phyloP scores from a whole-genome alignment of 805 yeast species.

The Wickerhamomyces sydowiorum region DNA sequence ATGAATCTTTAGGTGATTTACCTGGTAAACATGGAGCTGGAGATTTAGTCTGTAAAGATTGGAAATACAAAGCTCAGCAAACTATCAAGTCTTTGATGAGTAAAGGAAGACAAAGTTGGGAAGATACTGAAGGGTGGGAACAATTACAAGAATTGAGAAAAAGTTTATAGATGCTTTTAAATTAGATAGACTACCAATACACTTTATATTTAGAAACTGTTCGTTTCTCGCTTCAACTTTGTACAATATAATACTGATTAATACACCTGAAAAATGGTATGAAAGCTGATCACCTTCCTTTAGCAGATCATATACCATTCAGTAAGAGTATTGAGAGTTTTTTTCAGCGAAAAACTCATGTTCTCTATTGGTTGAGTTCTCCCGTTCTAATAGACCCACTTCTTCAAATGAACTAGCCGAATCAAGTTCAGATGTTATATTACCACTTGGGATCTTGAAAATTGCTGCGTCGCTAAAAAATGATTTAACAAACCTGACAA shows the following conservation, averaged over 20 bases:
- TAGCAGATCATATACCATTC: too few relatives aligned
- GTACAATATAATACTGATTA: too few relatives aligned
- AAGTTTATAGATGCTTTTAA: slow-evolving; percentile 3
- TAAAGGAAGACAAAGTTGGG: slow-evolving; percentile 77
- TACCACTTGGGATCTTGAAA: too few relatives aligned
- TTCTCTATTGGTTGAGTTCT: too few relatives aligned
- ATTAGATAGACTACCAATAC: neutral
- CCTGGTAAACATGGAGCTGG: slow-evolving; percentile 78
- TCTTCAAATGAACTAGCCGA: too few relatives aligned
- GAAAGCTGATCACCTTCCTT: too few relatives aligned
- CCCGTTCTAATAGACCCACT: too few relatives aligned
- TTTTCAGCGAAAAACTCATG: too few relatives aligned
- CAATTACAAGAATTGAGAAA: slow-evolving; percentile 38
- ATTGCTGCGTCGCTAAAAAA: neutral
- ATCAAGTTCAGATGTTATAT: neutral
- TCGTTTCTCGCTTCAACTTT: neutral
- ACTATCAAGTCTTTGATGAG: slow-evolving; percentile 70
- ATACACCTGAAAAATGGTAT: too few relatives aligned
- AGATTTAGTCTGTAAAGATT: slow-evolving; percentile 82
- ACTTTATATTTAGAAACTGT: neutral
- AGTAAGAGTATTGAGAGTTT: too few relatives aligned
- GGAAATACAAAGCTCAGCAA: slow-evolving; percentile 80
- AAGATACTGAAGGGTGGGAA: slow-evolving; percentile 73
- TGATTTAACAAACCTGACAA: slow-evolving; percentile 7
- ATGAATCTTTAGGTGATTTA: slow-evolving; percentile 79